These are phyloP conservation scores for Xylaria digitata DNA, from an alignment of 2,329 filamentous ascomycete species.

Conservation along the genomic window DNA sequence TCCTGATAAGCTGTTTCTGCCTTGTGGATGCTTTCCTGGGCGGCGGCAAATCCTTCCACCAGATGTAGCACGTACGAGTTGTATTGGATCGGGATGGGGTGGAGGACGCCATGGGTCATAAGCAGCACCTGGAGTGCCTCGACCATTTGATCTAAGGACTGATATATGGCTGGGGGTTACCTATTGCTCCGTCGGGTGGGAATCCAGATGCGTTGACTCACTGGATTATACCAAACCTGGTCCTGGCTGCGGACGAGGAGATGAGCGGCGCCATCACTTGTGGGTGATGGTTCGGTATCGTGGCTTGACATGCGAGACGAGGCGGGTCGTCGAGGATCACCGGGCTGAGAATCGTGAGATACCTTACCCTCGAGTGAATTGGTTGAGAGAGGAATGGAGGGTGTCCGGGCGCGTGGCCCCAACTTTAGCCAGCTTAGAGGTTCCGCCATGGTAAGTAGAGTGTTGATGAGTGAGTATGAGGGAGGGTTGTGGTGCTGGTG, in stretches of 20 bases:
- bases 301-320: constrained; percentile 43
- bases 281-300: constrained; percentile 34
- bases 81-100: constrained; percentile 55
- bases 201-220: constrained; percentile 3
- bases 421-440: constrained; percentile 43
- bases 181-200: neutral
- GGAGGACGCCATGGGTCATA: constrained; percentile 53
- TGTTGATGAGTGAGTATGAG: neutral
- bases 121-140: constrained; percentile 57
- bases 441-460: constrained; percentile 23
- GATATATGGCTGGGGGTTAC: constrained; percentile 3
- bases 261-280: constrained; percentile 16
- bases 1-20: constrained; percentile 47
- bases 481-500: neutral
- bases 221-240: constrained; percentile 54
- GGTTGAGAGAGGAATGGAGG: constrained; percentile 36
- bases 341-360: constrained; percentile 17
- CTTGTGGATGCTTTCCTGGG: constrained; percentile 47
- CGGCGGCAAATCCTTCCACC: constrained; percentile 53
- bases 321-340: constrained; percentile 30
- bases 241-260: constrained; percentile 45
- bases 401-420: constrained; percentile 42
- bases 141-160: constrained; percentile 56
- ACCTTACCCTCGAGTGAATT: constrained; percentile 29
- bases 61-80: constrained; percentile 57